Evolutionary conservation across 2,329 filamentous ascomycete species (phyloP).

Genomic region (Colletotrichum graminicola): DNA sequence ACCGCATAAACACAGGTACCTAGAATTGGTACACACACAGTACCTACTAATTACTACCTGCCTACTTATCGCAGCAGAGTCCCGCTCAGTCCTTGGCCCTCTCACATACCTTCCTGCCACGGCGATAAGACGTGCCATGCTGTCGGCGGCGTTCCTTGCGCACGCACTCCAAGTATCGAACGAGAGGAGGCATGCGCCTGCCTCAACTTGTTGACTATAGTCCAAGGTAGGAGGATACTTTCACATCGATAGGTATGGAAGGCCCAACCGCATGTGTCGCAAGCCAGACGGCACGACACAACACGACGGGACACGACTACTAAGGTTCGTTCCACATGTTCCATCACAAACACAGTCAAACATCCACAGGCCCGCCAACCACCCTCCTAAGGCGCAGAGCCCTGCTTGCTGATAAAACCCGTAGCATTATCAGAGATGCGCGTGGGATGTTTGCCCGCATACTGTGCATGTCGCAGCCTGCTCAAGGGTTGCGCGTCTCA

Average conservation of each 20-base stretch:
- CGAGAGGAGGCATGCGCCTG: neutral
- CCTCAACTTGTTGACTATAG: neutral
- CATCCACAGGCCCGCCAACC: neutral
- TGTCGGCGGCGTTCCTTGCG: neutral
- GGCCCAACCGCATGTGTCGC: neutral
- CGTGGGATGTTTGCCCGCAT: neutral
- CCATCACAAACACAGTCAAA: neutral
- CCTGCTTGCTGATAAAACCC: neutral
- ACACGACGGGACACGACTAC: neutral
- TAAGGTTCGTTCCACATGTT: neutral
- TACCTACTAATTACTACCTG: no score
- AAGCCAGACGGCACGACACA: neutral
- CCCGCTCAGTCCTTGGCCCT: neutral
- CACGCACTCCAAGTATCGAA: neutral
- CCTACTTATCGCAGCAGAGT: no score
- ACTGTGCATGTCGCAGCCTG: conserved; percentile 1
- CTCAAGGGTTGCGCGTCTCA: conserved; percentile 1
- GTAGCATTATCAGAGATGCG: neutral
- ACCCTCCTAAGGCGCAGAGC: neutral
- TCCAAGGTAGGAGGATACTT: neutral
- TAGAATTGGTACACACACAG: neutral
- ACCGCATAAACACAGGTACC: neutral
- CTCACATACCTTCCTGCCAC: neutral
- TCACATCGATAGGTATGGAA: neutral
- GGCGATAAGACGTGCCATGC: neutral